Evolutionary conservation across 441 rosid genomes (phyloP), one percentile per base, ranked within the genome.

Genomic region (Erodium trifolium): DNA sequence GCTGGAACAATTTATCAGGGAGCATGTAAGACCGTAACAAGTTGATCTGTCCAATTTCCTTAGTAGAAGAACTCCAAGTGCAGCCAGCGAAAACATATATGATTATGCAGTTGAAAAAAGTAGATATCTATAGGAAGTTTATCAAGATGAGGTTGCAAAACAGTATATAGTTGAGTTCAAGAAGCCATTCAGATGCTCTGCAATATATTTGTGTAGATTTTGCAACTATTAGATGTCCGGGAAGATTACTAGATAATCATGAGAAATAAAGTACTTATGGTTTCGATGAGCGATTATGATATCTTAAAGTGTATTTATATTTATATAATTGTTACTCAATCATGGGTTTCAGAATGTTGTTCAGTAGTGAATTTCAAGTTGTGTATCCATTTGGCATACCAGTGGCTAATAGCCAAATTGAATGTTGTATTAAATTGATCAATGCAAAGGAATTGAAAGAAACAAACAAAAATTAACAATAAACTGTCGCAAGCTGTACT

Each of bases 1-100:
- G 71, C 83, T 91, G 69, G 95, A 87, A 67, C 85, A 76, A 76
- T 91, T 93, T 66, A 89, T 93, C 70, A 80, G 93, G 73, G 93
- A 87, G 72, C 78, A 80, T 70, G 91, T 91, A 64, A 88, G 83
- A 79, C 81, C 88, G 55, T 93, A 86, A 78, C 31, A 5, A 18
- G 34, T n/a, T 60, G 4, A 13, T 60, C 6, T 18, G 64, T 11
- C 11, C 19, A 23, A 18, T 18, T 60, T 60, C 10, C 64, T 23
- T 23, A 14, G 16, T n/a, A 2, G 17, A 5, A 13, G 16, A 51
- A n/a, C 59, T 12, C 17, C 59, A 3, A 51, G 59, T n/a, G 3
- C 5, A 51, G 59, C 5, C 59, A 0, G 59, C 17, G 18, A n/a
- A 14, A 4, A 6, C 53, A 47, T 47, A 51, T 51, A 51, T n/a